A percentile compares a stretch with the other conserved stretches of the same genome.
phyloP scores from a whole-genome alignment of 2,329 filamentous ascomycete genomes.

The Penicillium carneum region DNA sequence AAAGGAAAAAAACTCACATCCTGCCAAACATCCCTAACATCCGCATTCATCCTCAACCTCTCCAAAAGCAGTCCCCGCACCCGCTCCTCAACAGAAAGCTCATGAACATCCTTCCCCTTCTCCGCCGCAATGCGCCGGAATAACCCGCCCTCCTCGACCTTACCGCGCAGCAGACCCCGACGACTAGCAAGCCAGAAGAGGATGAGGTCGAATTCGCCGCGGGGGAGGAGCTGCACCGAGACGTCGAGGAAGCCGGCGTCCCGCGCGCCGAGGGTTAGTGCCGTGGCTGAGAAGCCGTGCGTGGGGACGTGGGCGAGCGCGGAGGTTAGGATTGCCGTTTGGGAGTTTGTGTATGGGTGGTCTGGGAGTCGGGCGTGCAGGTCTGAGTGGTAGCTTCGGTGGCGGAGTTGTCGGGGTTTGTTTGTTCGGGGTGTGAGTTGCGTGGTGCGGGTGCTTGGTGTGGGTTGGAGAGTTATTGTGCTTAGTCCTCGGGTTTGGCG shows the following conservation, averaged over 20 bases:
- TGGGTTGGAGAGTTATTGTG: conserved; percentile 10
- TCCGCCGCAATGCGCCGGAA: conserved; percentile 31
- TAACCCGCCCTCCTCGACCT: conserved; percentile 42
- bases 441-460: not conserved
- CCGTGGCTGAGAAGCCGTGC: conserved; percentile 78
- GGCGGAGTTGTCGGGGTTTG: conserved; percentile 9
- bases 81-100: conserved; percentile 64
- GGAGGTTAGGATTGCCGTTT: conserved; percentile 80
- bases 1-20: conserved; percentile 66
- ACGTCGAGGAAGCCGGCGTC: conserved; percentile 88
- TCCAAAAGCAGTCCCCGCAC: conserved; percentile 77
- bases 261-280: conserved; percentile 78
- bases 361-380: conserved; percentile 65
- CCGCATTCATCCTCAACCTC: conserved; percentile 75
- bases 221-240: conserved; percentile 80
- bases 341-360: conserved; percentile 69
- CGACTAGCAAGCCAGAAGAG: conserved; percentile 54
- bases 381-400: conserved; percentile 72
- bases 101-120: conserved; percentile 26
- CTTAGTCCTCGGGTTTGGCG: conserved; percentile 1
- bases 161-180: conserved; percentile 47
- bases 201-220: conserved; percentile 81
- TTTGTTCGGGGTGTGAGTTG: conserved; percentile 6
- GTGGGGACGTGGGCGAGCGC: conserved; percentile 78
- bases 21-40: conserved; percentile 80